These are phyloP conservation scores for Ilex paraguariensis DNA, from an alignment of 305 asterid species.

Conservation along the genomic window DNA sequence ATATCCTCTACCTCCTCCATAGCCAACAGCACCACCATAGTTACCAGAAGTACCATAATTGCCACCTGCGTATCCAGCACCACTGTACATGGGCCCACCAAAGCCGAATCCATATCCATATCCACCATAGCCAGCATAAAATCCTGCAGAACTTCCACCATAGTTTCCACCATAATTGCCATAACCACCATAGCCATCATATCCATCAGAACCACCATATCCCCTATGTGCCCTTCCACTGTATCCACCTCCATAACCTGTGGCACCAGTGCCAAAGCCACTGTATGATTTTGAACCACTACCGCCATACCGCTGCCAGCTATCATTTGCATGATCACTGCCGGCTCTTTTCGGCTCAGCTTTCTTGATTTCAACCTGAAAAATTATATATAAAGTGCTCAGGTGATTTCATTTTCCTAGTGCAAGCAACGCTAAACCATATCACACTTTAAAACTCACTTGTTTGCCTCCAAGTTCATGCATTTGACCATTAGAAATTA, in stretches of 20 bases:
- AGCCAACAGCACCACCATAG: conserved; percentile 50
- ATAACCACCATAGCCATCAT: conserved; percentile 63
- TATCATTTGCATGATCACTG: conserved; percentile 44
- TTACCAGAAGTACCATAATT: conserved; percentile 50
- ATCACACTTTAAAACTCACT: conserved; percentile 38
- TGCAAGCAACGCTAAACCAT: background rate
- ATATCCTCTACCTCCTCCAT: conserved; percentile 31
- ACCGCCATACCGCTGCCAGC: conserved; percentile 53
- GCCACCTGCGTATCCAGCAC: conserved; percentile 71
- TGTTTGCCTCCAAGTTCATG: conserved; percentile 91
- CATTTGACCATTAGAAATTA: conserved; percentile 77
- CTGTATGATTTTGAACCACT: conserved; percentile 53
- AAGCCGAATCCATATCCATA: conserved; percentile 23
- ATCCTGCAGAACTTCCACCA: conserved; percentile 6
- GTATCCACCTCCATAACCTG: conserved; percentile 61
- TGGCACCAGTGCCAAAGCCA: conserved; percentile 41
- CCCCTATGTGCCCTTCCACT: conserved; percentile 75
- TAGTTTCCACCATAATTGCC: conserved; percentile 35
- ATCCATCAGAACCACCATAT: conserved; percentile 47
- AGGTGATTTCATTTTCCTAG: conserved; percentile 1
- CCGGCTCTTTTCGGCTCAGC: conserved; percentile 87
- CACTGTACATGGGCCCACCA: conserved; percentile 9
- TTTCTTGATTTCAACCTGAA: conserved; percentile 90
- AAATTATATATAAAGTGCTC: conserved; percentile 7
- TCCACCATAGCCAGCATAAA: conserved; percentile 65